A percentile compares a stretch with the other conserved stretches of the same genome.
These are phyloP conservation scores for Colletotrichum graminicola DNA, from an alignment of 2,329 filamentous ascomycete genomes.

Conservation along the genomic window DNA sequence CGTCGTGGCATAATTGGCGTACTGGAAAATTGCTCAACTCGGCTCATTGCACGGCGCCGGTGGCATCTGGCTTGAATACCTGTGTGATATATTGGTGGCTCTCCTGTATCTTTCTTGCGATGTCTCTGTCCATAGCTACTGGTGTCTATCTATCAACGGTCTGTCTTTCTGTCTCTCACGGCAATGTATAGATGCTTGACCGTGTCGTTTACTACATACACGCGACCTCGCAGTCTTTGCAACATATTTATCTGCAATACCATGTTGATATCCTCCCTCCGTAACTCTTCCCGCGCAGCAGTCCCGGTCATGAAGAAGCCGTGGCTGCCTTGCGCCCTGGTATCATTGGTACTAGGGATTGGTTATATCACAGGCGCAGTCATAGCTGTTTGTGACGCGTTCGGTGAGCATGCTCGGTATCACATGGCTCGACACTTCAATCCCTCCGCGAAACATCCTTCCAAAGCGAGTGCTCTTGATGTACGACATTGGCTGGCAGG, in stretches of 20 bases:
- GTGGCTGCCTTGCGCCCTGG: background rate
- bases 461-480: background rate
- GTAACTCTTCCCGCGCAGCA: background rate
- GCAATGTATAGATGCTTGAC: background rate
- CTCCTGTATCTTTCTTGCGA: background rate
- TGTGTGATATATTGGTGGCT: constrained; percentile 11
- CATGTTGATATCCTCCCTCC: background rate
- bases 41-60: constrained; percentile 25
- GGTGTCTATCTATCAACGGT: background rate
- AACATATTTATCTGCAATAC: background rate
- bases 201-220: background rate
- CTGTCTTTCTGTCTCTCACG: background rate
- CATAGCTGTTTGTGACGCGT: background rate
- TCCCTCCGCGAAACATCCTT: background rate
- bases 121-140: background rate
- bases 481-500: background rate
- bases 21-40: background rate
- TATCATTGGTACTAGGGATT: background rate
- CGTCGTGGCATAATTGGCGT: constrained; percentile 13
- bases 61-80: constrained; percentile 9
- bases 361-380: background rate
- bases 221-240: background rate
- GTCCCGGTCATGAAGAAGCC: background rate
- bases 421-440: background rate
- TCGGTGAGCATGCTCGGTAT: background rate